Base-by-base conservation (phyloP, 352 stramenopile species). In the Phytophthora hybrid region DNA sequence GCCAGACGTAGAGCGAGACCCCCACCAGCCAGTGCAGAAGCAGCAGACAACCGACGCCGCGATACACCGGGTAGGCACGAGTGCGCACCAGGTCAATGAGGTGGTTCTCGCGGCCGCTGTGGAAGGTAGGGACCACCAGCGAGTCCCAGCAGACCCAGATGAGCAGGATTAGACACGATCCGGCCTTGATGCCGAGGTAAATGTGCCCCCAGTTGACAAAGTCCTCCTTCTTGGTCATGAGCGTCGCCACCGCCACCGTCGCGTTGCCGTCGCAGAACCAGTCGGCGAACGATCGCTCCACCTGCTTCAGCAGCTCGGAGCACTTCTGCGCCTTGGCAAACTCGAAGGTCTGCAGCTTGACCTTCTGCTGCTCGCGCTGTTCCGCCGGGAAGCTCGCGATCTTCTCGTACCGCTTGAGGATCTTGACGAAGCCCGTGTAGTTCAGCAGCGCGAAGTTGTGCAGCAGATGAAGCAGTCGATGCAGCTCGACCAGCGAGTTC, bases 391-490 rank as follows among this genome's bases (percentile, higher is more conserved):
- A 83, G 66, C 87, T 85, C 14, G 60, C 56, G 46, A 79, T 69
- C 39, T 78, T 81, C 78, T 99, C 96, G 76, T 98, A 93, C 63
- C 98, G 98, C 76, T 99, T 99, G 32, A 99, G 74, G 70, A 99
- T 98, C 79, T 99, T 99, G 21, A 99, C 88, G 75, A 99, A 98
- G 14, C 92, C 98, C 0, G 97, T 99, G 80, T 99, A 99, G 72
- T 99, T 99, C 61, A 99, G 89, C 68, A 99, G 93, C 31, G 94
- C 89, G 85, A 97, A 99, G 79, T 99, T 99, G 39, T 97, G 83
- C 59, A 99, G 84, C 39, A 99, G 80, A 69, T 98, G 98, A 23
- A 97, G 74, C 52, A 96, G 85, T 4, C 96, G 91, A 79, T 99
- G 95, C 46, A 99, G 83, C 77, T 99, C 95, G n/a, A 93, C 87